phyloP scores from a whole-genome alignment of 108 stramenopile species.

The Schizochytrium sp. region DNA sequence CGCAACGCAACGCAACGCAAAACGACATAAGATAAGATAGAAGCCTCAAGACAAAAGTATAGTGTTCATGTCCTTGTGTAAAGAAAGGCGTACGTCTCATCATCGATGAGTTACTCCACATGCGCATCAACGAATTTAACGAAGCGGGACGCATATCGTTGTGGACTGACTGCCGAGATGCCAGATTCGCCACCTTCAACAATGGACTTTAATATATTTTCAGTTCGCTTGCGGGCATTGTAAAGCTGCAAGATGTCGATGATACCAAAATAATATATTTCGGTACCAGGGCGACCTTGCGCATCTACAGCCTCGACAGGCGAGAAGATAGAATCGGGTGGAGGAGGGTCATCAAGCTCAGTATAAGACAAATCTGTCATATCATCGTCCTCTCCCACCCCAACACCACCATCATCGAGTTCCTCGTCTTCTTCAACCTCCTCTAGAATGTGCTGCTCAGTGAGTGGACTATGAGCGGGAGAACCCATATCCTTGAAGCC shows the following conservation, averaged over 20 bases:
- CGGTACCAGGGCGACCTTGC: not conserved
- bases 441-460: not conserved
- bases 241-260: conserved; percentile 97
- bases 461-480: too few species aligned
- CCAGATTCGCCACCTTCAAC: conserved; percentile 61
- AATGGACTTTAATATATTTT: conserved; percentile 73
- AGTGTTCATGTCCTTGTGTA: too few species aligned
- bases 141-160: conserved; percentile 74
- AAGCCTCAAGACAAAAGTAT: too few species aligned
- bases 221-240: conserved; percentile 86
- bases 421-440: not conserved
- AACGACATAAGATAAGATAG: too few species aligned
- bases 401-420: conserved; percentile 18
- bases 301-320: not conserved
- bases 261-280: conserved; percentile 88
- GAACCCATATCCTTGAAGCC: too few species aligned
- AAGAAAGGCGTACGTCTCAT: too few species aligned
- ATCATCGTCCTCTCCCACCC: not conserved
- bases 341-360: not conserved
- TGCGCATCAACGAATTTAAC: conserved; percentile 67
- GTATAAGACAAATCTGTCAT: not conserved
- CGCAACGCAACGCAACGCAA: too few species aligned
- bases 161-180: conserved; percentile 71
- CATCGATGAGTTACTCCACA: not conserved
- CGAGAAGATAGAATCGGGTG: conserved; percentile 30